Evolutionary conservation across 2,329 filamentous ascomycete genomes (phyloP).

Genomic region (Paecilomyces variotii): DNA sequence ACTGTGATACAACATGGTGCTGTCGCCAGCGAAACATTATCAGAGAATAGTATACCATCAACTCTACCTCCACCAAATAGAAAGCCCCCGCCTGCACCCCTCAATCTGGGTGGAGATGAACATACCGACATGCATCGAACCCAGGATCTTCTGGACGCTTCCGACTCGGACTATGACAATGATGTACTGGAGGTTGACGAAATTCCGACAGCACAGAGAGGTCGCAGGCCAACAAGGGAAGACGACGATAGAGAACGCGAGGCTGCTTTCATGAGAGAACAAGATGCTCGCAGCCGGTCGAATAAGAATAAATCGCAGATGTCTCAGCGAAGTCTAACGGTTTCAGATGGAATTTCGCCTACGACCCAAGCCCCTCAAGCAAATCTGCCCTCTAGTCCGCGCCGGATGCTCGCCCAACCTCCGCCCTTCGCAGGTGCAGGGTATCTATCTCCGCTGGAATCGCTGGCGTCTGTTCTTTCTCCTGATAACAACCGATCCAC

Average conservation of each 20-base stretch:
- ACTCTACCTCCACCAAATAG: conserved; percentile 53
- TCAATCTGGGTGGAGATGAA: conserved; percentile 56
- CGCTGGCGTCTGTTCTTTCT: conserved; percentile 25
- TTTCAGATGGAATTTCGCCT: conserved; percentile 5
- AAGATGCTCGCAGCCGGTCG: conserved; percentile 62
- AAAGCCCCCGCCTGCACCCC: conserved; percentile 76
- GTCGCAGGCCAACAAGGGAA: conserved; percentile 74
- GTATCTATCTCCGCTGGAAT: conserved; percentile 16
- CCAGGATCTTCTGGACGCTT: conserved; percentile 48
- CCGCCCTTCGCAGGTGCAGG: conserved; percentile 14
- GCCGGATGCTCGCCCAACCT: conserved; percentile 40
- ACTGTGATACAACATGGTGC: conserved; percentile 1
- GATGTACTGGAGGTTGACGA: conserved; percentile 64
- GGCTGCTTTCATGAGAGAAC: conserved; percentile 56
- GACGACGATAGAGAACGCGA: conserved; percentile 79
- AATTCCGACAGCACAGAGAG: conserved; percentile 53
- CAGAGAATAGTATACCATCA: conserved; percentile 8
- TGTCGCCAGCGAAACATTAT: neutral
- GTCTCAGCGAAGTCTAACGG: conserved; percentile 38
- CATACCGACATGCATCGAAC: conserved; percentile 38
- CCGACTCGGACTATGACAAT: conserved; percentile 78
- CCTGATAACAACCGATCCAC: conserved; percentile 15
- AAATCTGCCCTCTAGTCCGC: conserved; percentile 49
- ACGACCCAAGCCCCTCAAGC: conserved; percentile 6
- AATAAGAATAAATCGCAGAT: conserved; percentile 61